Percentiles rank a stretch among this genome's conserved stretches.
Conservation (phyloP, 1,284 basidiomycete species). For the Ustilago hordei region DNA sequence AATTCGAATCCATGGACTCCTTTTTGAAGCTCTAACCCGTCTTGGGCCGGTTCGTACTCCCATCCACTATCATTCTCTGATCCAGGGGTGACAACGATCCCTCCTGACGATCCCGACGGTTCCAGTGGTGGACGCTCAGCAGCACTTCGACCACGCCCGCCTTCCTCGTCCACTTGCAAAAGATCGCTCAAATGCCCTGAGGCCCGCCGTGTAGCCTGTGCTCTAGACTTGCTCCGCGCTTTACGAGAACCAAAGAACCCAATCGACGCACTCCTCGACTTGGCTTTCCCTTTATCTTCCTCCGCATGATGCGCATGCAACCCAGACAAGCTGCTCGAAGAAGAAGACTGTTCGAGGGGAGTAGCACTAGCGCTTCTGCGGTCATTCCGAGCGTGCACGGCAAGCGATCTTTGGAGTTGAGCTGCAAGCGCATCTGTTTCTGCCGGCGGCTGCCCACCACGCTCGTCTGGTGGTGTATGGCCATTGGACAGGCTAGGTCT, state of each 20-base stretch:
- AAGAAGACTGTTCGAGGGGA: conserved; percentile 14
- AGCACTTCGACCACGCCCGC: conserved; percentile 37
- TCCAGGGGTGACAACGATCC: conserved; percentile 33
- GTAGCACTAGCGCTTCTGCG: conserved; percentile 43
- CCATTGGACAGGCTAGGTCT: conserved; percentile 29
- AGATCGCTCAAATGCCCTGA: conserved; percentile 37
- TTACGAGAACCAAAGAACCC: conserved; percentile 51
- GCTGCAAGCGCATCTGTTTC: conserved; percentile 37
- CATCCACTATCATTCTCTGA: conserved; percentile 38
- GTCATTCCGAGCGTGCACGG: conserved; percentile 23
- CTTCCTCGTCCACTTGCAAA: conserved; percentile 45
- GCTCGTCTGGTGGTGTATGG: conserved; percentile 25
- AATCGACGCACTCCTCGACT: conserved; percentile 44
- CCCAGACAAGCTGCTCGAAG: background rate
- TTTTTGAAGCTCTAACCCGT: conserved; percentile 64
- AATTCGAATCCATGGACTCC: conserved; percentile 70
- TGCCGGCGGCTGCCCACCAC: background rate
- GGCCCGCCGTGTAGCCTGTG: conserved; percentile 14
- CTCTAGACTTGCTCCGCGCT: conserved; percentile 47
- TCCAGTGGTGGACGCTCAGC: conserved; percentile 23
- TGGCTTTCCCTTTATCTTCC: conserved; percentile 39
- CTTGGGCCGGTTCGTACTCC: conserved; percentile 40
- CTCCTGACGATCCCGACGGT: conserved; percentile 20
- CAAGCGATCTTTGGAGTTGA: conserved; percentile 39
- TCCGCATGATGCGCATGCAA: conserved; percentile 15